Base-by-base conservation (phyloP, 306 rosid species). In the Citrullus mucosospermus region DNA sequence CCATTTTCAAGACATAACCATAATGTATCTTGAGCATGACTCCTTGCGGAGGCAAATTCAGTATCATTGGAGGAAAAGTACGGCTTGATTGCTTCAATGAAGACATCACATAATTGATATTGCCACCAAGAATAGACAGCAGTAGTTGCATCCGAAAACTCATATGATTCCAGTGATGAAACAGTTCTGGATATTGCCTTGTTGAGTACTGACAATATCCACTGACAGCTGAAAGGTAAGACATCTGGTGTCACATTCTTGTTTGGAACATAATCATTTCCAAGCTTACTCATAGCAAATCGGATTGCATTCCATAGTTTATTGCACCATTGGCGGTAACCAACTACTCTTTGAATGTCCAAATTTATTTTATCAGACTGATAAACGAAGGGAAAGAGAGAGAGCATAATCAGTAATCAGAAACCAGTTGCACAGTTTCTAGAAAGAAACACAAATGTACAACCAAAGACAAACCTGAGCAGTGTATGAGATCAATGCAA, bases 301-400 rank as follows among this genome's bases (percentile, higher is more conserved):
- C 97, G 89, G 30, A 91, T 81, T 1, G 93, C 99, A 84, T 95
- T 95, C 99, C 99, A 95, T 82, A 95, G 77, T 80, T 95, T 92
- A 83, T 92, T 95, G 84, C 99, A 92, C 97, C 97, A 95, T 48
- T 91, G 97, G 34, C 97, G 93, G 83, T 95, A 95, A 54, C 97
- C 99, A 78, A 92, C 97, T 50, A 94, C 97, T 86, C 99, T 88
- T 87, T 86, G 96, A 80, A 95, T 92, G 81, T 95, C 99, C 58
- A 95, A 84, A 82, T 95, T 94, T 80, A 95, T 92, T 91, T 87
- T 95, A 85, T 95, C 99, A 38, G 99, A 92, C 97, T 95, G 96
- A 79, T 28, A 81, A 87, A 63, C 71, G 60, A 83, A 25, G 20
- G 7, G 43, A 13, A 0, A 34, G 53, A 41, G 30, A 39, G 51